These are phyloP conservation scores for Mitragyna speciosa DNA, from an alignment of 257 asterid species.

Conservation along the genomic window DNA sequence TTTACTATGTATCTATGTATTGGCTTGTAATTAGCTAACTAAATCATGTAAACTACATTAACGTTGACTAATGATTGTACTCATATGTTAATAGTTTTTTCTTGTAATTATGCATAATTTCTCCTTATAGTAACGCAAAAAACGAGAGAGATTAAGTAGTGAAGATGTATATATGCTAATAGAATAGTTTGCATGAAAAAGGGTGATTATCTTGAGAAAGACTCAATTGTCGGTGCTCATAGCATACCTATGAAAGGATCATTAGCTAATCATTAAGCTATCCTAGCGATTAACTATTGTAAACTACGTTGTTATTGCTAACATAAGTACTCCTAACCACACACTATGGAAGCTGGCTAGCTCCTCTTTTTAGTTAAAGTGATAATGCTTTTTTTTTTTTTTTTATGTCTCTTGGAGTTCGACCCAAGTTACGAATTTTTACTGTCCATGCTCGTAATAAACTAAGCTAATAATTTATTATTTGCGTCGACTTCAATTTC, in stretches of 20 bases:
- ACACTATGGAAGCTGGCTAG: neutral
- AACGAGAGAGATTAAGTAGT: neutral
- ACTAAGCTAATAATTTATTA: neutral
- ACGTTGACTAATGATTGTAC: neutral
- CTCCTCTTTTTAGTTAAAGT: neutral
- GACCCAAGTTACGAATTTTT: neutral
- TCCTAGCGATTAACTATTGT: neutral
- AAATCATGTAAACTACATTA: neutral
- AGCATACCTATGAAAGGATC: neutral
- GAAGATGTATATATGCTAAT: neutral
- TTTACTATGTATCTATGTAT: neutral
- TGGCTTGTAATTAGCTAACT: neutral
- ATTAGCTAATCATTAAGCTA: neutral
- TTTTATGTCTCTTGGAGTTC: neutral
- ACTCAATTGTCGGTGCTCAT: slow-evolving; percentile 1
- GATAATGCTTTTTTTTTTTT: no score
- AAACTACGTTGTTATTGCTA: neutral
- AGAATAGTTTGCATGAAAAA: neutral
- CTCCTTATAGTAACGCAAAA: neutral
- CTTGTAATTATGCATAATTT: neutral
- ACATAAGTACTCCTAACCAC: neutral
- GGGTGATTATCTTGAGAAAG: neutral
- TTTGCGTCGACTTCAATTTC: no score
- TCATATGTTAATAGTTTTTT: neutral
- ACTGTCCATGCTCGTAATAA: no score